Base-by-base conservation (phyloP, 805 yeast species). In the Cyberlindnera americana region DNA sequence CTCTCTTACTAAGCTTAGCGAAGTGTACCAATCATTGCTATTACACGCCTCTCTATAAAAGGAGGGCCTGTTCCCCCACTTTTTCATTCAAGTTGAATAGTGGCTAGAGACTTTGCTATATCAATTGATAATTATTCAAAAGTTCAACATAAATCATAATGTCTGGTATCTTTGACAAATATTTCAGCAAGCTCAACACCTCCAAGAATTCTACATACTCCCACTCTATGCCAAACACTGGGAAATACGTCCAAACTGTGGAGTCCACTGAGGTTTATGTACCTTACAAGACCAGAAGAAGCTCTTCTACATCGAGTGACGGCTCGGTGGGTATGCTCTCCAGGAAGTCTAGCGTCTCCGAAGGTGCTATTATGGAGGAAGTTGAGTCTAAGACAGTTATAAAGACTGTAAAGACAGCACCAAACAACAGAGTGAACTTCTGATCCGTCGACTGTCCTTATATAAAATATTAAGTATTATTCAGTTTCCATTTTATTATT, bases 81-180 rank as follows among this genome's bases (percentile, higher is more conserved):
- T n/a, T n/a, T n/a, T n/a, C n/a, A n/a, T n/a, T n/a, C n/a, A n/a
- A n/a, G n/a, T n/a, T n/a, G n/a, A n/a, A n/a, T n/a, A n/a, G n/a
- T n/a, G n/a, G n/a, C n/a, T n/a, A n/a, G 19, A 14, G 31, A n/a
- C n/a, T 16, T 28, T 28, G 19, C 9, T 29, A 5, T 11, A 28
- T 9, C 10, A 19, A 7, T 28, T 28, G 9, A 26, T 26, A n/a
- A 11, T 26, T 9, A 6, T 14, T 29, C 5, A 18, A 4, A 11
- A 6, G 16, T 10, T n/a, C n/a, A n/a, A n/a, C n/a, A n/a, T 21
- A 21, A 21, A 10, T 21, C 9, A 21, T 40, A 47, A 53, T 57
- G 61, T 57, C 61, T 5, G 61, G 61, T 32, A 57, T 57, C 41
- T 57, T 57, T 28, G 61, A 57, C 38, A 55, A 54, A 32, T 57